phyloP scores from a whole-genome alignment of 306 rosid species.

The Prunus dulcis region DNA sequence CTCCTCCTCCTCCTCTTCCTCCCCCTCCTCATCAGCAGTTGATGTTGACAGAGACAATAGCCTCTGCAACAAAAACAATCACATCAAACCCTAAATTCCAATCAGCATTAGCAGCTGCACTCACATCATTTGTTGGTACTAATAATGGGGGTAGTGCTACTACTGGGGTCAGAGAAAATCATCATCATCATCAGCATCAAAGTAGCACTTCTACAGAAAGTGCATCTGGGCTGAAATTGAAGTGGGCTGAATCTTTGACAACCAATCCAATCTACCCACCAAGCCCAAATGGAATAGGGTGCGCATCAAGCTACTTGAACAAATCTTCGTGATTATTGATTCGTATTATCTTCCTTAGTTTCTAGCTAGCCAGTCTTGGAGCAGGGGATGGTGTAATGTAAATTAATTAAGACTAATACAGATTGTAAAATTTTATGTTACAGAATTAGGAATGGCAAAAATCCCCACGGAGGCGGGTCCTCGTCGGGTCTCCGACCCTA shows the following conservation, averaged over 20 bases:
- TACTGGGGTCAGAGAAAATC: constrained; percentile 14
- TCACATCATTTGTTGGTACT: constrained; percentile 60
- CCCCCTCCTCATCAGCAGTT: constrained; percentile 16
- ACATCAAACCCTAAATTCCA: constrained; percentile 76
- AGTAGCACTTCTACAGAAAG: neutral
- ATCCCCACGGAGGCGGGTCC: too few relatives aligned
- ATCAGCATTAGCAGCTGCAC: constrained; percentile 84
- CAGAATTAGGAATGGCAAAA: neutral
- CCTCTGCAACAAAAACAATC: constrained; percentile 87
- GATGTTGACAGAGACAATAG: constrained; percentile 43
- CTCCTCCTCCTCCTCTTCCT: constrained; percentile 5
- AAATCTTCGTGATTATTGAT: constrained; percentile 9
- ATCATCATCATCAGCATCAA: neutral
- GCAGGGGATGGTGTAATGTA: neutral
- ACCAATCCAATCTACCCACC: constrained; percentile 2
- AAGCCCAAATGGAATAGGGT: neutral
- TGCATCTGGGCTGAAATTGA: constrained; percentile 26
- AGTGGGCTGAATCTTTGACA: constrained; percentile 32
- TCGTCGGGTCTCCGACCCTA: too few relatives aligned
- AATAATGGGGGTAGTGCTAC: constrained; percentile 8
- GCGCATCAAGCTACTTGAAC: constrained; percentile 24
- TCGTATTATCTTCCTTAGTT: neutral
- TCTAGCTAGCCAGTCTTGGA: neutral
- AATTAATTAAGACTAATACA: neutral
- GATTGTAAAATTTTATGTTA: neutral